Evolutionary conservation across 2,329 filamentous ascomycete species (phyloP).

Genomic region (Hypoxylon sp.): DNA sequence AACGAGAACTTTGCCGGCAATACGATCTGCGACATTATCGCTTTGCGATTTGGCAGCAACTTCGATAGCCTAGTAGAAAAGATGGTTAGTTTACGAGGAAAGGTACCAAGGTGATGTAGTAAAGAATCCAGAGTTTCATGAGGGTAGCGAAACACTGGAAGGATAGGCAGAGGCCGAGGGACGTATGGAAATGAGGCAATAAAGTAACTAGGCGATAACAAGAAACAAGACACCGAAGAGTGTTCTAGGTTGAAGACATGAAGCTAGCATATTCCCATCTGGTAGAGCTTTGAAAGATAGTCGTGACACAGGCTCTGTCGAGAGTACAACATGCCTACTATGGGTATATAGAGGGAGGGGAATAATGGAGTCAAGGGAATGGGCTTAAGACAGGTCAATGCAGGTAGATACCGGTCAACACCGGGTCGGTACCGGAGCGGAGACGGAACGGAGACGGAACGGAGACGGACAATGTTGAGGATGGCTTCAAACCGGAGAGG

Average conservation of each 20-base stretch:
- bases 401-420: too few relatives aligned
- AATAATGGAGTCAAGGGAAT: too few relatives aligned
- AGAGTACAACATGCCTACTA: not conserved
- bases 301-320: not conserved
- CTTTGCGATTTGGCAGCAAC: conserved; percentile 64
- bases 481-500: conserved; percentile 4
- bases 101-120: not conserved
- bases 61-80: conserved; percentile 45
- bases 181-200: not conserved
- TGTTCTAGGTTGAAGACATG: not conserved
- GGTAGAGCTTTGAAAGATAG: not conserved
- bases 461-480: too few relatives aligned
- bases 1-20: conserved; percentile 58
- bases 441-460: too few relatives aligned
- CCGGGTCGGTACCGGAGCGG: too few relatives aligned
- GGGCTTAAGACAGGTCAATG: too few relatives aligned
- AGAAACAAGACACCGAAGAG: not conserved
- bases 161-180: not conserved
- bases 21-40: conserved; percentile 61
- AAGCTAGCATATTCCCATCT: not conserved
- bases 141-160: not conserved
- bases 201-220: not conserved
- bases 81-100: conserved; percentile 21
- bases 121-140: not conserved
- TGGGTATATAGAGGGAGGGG: too few relatives aligned